phyloP scores from a whole-genome alignment of 1,284 basidiomycete genomes.

The Phlebopus sp. region DNA sequence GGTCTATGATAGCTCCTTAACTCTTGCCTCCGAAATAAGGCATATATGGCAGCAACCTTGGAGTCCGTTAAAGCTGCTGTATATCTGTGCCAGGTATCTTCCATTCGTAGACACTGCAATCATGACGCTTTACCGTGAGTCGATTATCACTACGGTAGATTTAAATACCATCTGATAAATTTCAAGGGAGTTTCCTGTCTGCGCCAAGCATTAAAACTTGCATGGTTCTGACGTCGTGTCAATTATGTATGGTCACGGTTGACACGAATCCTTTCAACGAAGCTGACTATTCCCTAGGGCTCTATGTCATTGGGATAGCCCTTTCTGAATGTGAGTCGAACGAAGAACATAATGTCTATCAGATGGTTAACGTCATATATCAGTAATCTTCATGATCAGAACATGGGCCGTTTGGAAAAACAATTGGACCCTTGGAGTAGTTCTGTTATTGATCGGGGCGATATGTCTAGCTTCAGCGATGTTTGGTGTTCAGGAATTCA shows the following conservation, averaged over 20 bases:
- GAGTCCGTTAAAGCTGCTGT: neutral
- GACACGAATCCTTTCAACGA: no score
- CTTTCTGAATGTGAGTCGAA: neutral
- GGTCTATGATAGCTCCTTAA: neutral
- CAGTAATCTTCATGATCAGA: neutral
- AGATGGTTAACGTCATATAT: neutral
- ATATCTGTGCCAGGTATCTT: neutral
- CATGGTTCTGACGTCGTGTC: neutral
- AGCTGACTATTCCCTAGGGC: neutral
- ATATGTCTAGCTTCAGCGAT: neutral
- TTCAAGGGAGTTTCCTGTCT: neutral
- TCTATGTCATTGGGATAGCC: constrained; percentile 1
- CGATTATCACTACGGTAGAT: neutral
- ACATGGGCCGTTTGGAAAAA: neutral
- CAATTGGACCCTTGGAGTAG: neutral
- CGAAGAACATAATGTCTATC: neutral
- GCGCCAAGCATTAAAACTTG: neutral
- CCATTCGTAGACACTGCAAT: neutral
- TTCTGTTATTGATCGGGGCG: neutral
- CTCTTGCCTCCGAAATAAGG: neutral
- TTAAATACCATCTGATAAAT: neutral
- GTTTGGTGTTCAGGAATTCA: neutral
- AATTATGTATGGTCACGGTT: neutral
- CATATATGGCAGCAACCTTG: neutral
- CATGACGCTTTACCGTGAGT: neutral